Base-by-base conservation (phyloP, 2,329 filamentous ascomycete species). In the Fusarium marasasianum region DNA sequence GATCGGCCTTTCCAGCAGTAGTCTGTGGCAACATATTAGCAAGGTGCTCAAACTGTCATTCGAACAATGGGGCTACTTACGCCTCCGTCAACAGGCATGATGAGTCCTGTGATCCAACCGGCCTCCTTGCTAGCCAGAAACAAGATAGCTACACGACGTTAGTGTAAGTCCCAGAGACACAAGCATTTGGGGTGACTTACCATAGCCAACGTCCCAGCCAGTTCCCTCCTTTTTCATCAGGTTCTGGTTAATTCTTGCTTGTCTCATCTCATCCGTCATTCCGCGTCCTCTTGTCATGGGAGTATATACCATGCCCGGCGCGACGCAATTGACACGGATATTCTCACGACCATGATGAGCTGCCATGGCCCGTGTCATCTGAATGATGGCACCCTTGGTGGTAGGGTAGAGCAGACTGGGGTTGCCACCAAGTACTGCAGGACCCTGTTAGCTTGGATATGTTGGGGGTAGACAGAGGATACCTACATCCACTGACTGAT, bases 161-260 rank as follows among this genome's bases (percentile, higher is more conserved):
- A 61, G 48, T 2, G 3, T 8, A 48, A 29, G 15, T 5, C 20
- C 3, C 22, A 0, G 6, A 24, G 15, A 51, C 17, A 5, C 22
- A 51, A 51, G 15, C 9, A 5, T 13, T 35, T 51, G 7, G 17
- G 13, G 13, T 14, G 13, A 41, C 35, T 60, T 47, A 59, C 60
- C 60, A 20, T 59, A 48, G 24, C 60, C 60, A 22, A 63, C 60
- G 26, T 63, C 60, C 60, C 54, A 63, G 14, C 60, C 60, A 17
- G 60, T 63, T 26, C 60, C 60, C n/a, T 63, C 60, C 29, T 63
- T 63, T 37, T 63, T 63, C 60, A 63, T 60, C 12, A 63, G 33
- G 29, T 63, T 63, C 54, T 63, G 60, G 54, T 63, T 63, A 17
- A 63, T 63, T 29, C 60, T 47, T 10, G 60, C 60, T 37, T 63